phyloP scores from a whole-genome alignment of 2,329 filamentous ascomycete species.

The Bipolaris gigantea region DNA sequence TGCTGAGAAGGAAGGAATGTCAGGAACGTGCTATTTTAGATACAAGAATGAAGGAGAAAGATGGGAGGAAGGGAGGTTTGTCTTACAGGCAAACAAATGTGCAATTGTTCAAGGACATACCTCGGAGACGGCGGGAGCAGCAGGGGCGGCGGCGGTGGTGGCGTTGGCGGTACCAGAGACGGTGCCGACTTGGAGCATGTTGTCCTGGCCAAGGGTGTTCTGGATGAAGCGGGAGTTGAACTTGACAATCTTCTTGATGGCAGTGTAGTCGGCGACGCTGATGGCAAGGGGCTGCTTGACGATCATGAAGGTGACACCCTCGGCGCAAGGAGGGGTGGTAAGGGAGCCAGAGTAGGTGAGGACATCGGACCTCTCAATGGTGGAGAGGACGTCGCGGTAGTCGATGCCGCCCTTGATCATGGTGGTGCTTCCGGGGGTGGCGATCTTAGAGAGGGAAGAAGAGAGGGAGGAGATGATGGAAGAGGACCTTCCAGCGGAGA shows the following conservation, averaged over 20 bases:
- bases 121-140: not conserved
- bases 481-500: constrained; percentile 39
- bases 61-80: too few species aligned
- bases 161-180: constrained; percentile 6
- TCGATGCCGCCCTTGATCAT: constrained; percentile 44
- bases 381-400: constrained; percentile 47
- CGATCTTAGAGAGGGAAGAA: constrained; percentile 45
- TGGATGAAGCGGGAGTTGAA: constrained; percentile 61
- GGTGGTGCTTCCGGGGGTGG: constrained; percentile 45
- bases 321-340: constrained; percentile 64
- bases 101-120: too few species aligned
- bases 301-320: constrained; percentile 59
- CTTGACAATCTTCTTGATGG: constrained; percentile 55
- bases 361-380: constrained; percentile 46
- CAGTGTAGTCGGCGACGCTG: constrained; percentile 54
- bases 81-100: too few species aligned
- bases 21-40: too few species aligned
- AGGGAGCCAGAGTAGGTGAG: constrained; percentile 61
- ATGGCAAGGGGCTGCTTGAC: constrained; percentile 54
- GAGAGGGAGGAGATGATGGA: constrained; percentile 36
- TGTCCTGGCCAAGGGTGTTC: constrained; percentile 51
- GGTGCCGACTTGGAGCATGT: constrained; percentile 44
- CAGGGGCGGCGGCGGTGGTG: not conserved
- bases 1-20: too few species aligned
- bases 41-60: too few species aligned